Evolutionary conservation across 805 yeast genomes (phyloP).

Genomic region (Teunomyces cretensis): DNA sequence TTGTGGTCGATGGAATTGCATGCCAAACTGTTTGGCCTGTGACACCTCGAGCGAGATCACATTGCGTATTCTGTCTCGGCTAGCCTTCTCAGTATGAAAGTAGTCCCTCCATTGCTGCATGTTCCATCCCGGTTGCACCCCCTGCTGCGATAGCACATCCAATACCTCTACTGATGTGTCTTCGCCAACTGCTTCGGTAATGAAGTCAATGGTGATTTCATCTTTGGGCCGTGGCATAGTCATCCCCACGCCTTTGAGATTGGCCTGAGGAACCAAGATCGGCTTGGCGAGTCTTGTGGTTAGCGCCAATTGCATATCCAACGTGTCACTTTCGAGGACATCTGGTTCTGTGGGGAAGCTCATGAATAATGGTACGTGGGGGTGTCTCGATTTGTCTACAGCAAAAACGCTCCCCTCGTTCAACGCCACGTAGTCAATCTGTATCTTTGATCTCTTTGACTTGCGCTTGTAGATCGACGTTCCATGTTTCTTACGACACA

Average conservation of each 20-base stretch:
- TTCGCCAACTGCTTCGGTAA: conserved; percentile 60
- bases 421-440: conserved; percentile 75
- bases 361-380: conserved; percentile 47
- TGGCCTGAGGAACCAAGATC: conserved; percentile 38
- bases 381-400: conserved; percentile 45
- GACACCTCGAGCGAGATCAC: conserved; percentile 83
- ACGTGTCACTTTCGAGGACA: conserved; percentile 31
- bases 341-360: conserved; percentile 19
- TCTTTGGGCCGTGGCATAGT: conserved; percentile 45
- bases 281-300: conserved; percentile 42
- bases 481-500: conserved; percentile 48
- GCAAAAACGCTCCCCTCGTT: conserved; percentile 66
- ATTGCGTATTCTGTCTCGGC: conserved; percentile 68
- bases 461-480: conserved; percentile 50
- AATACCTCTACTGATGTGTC: conserved; percentile 73
- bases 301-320: conserved; percentile 38
- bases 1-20: conserved; percentile 57
- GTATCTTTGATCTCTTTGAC: conserved; percentile 53
- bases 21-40: conserved; percentile 47
- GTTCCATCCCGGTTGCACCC: conserved; percentile 62
- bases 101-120: conserved; percentile 75
- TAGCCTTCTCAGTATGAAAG: conserved; percentile 43
- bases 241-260: conserved; percentile 42
- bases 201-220: conserved; percentile 52
- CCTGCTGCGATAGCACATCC: conserved; percentile 84